Evolutionary conservation across 2,329 filamentous ascomycete species (phyloP).

Genomic region (Arthroderma uncinatum): DNA sequence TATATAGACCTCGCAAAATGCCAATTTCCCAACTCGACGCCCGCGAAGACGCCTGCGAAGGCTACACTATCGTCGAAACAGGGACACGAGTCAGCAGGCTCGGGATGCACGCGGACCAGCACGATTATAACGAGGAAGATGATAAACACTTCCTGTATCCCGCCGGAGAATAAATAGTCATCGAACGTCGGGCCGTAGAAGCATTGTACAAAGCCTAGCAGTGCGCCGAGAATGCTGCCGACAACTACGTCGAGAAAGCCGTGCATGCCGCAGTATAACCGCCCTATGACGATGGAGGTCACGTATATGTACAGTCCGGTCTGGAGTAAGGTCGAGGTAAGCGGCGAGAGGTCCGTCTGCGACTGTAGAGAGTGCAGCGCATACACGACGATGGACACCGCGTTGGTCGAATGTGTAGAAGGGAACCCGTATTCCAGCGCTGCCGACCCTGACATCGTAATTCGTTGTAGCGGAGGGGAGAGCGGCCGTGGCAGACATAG

Average conservation of each 20-base stretch:
- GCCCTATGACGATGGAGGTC: constrained; percentile 75
- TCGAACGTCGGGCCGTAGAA: constrained; percentile 52
- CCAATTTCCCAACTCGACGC: constrained; percentile 73
- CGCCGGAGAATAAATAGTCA: constrained; percentile 54
- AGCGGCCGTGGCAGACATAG: constrained; percentile 83
- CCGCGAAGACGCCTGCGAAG: constrained; percentile 82
- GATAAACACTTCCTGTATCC: constrained; percentile 53
- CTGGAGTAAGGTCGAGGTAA: constrained; percentile 54
- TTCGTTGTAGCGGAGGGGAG: constrained; percentile 81
- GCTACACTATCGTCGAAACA: constrained; percentile 95
- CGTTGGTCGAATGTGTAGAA: constrained; percentile 93
- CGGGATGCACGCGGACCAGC: constrained; percentile 80
- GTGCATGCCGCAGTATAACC: constrained; percentile 97
- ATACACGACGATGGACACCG: constrained; percentile 85
- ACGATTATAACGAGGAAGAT: constrained; percentile 57
- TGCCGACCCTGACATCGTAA: constrained; percentile 80
- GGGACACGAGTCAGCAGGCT: constrained; percentile 91
- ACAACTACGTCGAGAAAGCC: constrained; percentile 84
- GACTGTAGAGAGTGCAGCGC: constrained; percentile 59
- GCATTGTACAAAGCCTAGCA: constrained; percentile 48
- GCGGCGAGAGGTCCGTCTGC: constrained; percentile 49
- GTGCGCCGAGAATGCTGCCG: constrained; percentile 64
- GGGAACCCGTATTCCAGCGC: constrained; percentile 96
- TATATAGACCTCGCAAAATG: constrained; percentile 55
- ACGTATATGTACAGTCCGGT: constrained; percentile 70